Evolutionary conservation across 805 yeast genomes (phyloP), one percentile per base, ranked within the genome.

Genomic region (Metschnikowia kofuensis): DNA sequence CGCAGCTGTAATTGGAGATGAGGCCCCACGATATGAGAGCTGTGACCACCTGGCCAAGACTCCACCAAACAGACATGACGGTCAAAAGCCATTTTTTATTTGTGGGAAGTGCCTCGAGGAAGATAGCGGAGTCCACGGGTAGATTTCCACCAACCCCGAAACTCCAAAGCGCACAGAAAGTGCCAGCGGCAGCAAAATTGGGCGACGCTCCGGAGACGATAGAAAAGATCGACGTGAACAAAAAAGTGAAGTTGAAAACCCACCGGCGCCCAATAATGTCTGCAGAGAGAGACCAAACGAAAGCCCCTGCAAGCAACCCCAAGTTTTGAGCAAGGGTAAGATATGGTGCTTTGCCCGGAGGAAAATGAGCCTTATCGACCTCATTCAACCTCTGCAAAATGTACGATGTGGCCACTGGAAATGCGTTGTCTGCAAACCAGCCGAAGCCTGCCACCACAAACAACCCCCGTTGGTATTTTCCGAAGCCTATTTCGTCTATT

Each of bases 401-500:
- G 42, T 69, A 62, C 14, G 67, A 55, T 1, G 69, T 65, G 6
- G 67, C 73, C 12, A 68, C 59, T 8, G 76, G 76, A 68, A 73
- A 71, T 2, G 70, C 69, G 50, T 70, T 70, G 50, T 70, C 75
- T 10, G 74, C 54, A 49, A 63, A 40, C 75, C 76, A 66, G 10
- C 65, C 65, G 37, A 62, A 62, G 0, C 66, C 64, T 6, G 64
- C 64, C 34, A 62, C 66, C 28, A 62, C 50, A 28, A 62, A 57
- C 7, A 61, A 47, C 7, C 66, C 64, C 34, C 43, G 38, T 40
- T 62, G 66, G 52, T 62, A 62, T 14, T 62, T 47, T 11, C 66
- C 66, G 44, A 68, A 71, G 2, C 75, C 76, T 30, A 70, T 64
- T 29, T 62, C 64, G 50, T 69, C 72, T 29, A 71, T 68, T 15